Base-by-base conservation (phyloP, 352 stramenopile genomes). In the Phytophthora fragariae region DNA sequence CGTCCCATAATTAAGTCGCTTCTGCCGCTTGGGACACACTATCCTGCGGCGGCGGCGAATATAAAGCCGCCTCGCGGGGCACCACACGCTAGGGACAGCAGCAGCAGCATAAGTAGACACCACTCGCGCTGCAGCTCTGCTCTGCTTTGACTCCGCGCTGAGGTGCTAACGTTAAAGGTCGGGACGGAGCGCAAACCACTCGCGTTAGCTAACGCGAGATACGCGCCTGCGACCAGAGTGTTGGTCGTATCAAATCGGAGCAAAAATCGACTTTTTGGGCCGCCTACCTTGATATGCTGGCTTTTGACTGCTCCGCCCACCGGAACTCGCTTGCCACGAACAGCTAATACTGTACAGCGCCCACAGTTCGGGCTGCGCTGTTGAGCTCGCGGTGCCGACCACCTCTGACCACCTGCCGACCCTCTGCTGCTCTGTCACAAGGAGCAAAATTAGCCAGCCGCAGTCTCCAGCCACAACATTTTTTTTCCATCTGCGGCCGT, bases 1-100 rank as follows among this genome's bases (percentile, higher is more conserved):
- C 47, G 47, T 29, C 47, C 47, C 47, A 54, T 54, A 54, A 21
- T 31, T 54, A 54, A 54, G 47, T 54, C 47, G 47, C 47, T 55
- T 54, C 47, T 54, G 19, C 47, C 47, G 1, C 47, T 31, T 55
- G 47, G 47, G 47, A 55, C 47, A 55, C 47, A 55, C n/a, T 55
- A 55, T 55, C 47, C 47, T 50, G 39, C n/a, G 46, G 47, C 19
- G 47, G 17, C 46, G 37, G 37, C 11, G 14, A 44, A 21, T 7
- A 21, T 49, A 3, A n/a, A 21, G 41, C 41, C 41, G 17, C 41
- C 41, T 4, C 41, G 15, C 41, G 15, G 10, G 10, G 37, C 37
- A 44, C 12, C 44, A 15, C 44, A 19, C 3, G n/a, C 47, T 3
- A 31, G 19, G n/a, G 9, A 31, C 47, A 31, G 19, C 8, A 55